Evolutionary conservation across 192 early-diverging fungal species (phyloP).

Genomic region (Anaeromyces robustus): DNA sequence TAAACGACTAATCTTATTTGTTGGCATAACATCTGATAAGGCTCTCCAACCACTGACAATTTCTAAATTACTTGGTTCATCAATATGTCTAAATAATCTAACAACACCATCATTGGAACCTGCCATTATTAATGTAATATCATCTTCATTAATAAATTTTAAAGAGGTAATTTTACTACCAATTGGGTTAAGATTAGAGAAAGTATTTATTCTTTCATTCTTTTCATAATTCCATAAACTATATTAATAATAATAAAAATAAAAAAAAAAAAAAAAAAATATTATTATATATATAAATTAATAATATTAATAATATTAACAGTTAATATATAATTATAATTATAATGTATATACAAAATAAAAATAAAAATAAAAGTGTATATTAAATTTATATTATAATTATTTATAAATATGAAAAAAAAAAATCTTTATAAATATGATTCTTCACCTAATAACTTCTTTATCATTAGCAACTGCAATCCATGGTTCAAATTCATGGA

Average conservation of each 20-base stretch:
- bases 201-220: slow-evolving; percentile 34
- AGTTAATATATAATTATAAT: too few species aligned
- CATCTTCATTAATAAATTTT: slow-evolving; percentile 83
- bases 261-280: too few species aligned
- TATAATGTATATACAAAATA: too few species aligned
- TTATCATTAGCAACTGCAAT: slow-evolving; percentile 57
- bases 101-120: slow-evolving; percentile 71
- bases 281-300: too few species aligned
- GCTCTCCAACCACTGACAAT: slow-evolving; percentile 62
- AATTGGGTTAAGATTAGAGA: slow-evolving; percentile 50
- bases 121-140: slow-evolving; percentile 63
- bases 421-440: neutral
- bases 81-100: slow-evolving; percentile 56
- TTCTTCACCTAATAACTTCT: slow-evolving; percentile 42
- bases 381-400: too few species aligned
- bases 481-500: slow-evolving; percentile 81
- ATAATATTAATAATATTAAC: too few species aligned
- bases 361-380: too few species aligned
- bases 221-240: slow-evolving; percentile 67
- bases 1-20: slow-evolving; percentile 33
- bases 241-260: too few species aligned
- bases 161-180: slow-evolving; percentile 56
- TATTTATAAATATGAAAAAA: too few species aligned
- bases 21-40: slow-evolving; percentile 48
- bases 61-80: slow-evolving; percentile 31